Percentiles rank a stretch among this genome's conserved stretches.
Conservation (phyloP, 192 early-diverging fungal genomes). For the Coemansia sp. region DNA sequence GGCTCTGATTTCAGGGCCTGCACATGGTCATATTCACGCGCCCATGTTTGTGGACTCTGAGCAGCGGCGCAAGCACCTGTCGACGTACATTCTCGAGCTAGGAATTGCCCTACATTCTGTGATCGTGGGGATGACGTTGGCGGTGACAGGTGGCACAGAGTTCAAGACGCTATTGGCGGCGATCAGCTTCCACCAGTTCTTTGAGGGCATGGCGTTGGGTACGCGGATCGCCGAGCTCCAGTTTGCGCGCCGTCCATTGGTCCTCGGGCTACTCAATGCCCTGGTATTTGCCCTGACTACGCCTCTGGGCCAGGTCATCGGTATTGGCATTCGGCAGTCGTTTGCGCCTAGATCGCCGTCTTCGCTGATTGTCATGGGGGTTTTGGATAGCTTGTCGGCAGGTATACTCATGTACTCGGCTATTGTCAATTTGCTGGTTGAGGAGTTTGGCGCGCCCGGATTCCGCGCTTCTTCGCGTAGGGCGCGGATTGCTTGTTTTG, state of each 20-base stretch:
- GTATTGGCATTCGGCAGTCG: slow-evolving; percentile 68
- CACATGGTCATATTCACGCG: slow-evolving; percentile 30
- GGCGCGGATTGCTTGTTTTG: slow-evolving; percentile 58
- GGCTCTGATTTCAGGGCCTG: not conserved
- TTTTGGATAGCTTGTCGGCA: slow-evolving; percentile 78
- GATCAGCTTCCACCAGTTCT: slow-evolving; percentile 76
- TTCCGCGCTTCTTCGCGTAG: slow-evolving; percentile 48
- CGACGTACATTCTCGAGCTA: slow-evolving; percentile 75
- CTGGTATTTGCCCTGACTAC: slow-evolving; percentile 76
- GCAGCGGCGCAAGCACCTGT: slow-evolving; percentile 44
- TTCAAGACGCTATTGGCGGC: slow-evolving; percentile 67
- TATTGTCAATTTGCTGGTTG: slow-evolving; percentile 72
- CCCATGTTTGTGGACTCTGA: slow-evolving; percentile 10
- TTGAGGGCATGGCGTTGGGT: slow-evolving; percentile 79
- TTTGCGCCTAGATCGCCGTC: slow-evolving; percentile 61
- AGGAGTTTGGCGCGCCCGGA: slow-evolving; percentile 63
- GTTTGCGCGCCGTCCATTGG: slow-evolving; percentile 26
- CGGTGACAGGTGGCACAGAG: slow-evolving; percentile 57
- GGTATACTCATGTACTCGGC: slow-evolving; percentile 85
- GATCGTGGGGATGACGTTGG: slow-evolving; percentile 74
- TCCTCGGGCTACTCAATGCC: slow-evolving; percentile 60
- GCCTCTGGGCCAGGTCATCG: slow-evolving; percentile 79
- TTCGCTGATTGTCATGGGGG: slow-evolving; percentile 69
- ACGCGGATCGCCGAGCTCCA: slow-evolving; percentile 66
- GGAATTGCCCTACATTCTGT: slow-evolving; percentile 80